Evolutionary conservation across 495 filamentous ascomycete genomes (phyloP).

Genomic region (Aspergillus carlsbadensis): DNA sequence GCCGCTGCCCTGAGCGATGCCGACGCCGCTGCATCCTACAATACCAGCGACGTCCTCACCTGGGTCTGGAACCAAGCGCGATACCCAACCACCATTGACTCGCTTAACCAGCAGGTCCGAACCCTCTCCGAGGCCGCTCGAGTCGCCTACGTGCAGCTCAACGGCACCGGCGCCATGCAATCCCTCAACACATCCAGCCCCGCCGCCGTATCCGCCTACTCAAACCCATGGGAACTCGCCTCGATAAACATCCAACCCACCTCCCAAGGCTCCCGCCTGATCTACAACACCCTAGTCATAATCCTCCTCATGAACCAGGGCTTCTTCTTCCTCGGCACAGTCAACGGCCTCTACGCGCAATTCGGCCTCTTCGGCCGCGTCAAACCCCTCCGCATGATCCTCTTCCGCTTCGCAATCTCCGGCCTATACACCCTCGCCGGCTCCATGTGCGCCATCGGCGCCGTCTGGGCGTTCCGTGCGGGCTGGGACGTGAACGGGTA

Average conservation of each 20-base stretch:
- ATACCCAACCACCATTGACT: conserved; percentile 45
- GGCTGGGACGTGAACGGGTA: conserved; percentile 46
- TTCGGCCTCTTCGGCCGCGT: conserved; percentile 44
- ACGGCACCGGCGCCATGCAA: conserved; percentile 29
- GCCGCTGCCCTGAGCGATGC: conserved; percentile 34
- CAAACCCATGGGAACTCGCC: conserved; percentile 41
- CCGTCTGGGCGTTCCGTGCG: conserved; percentile 51
- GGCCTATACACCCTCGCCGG: conserved; percentile 44
- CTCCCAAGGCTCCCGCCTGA: conserved; percentile 44
- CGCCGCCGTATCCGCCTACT: conserved; percentile 33
- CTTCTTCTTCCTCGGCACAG: conserved; percentile 51
- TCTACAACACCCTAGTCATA: conserved; percentile 54
- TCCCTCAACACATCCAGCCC: conserved; percentile 28
- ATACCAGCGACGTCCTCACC: conserved; percentile 36
- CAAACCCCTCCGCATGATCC: conserved; percentile 37
- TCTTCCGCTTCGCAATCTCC: conserved; percentile 41
- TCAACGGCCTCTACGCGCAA: conserved; percentile 40
- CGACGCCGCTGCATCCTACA: conserved; percentile 32
- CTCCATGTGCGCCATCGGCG: conserved; percentile 43
- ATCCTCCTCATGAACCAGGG: conserved; percentile 51
- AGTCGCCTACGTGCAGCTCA: conserved; percentile 29
- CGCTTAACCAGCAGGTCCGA: conserved; percentile 28
- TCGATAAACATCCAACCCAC: conserved; percentile 46
- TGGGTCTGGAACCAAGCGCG: conserved; percentile 54
- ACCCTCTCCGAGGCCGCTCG: conserved; percentile 35